A percentile compares a stretch with the other conserved stretches of the same genome.
These are phyloP conservation scores for Spencermartinsiella ligniputridi DNA, from an alignment of 1,139 yeast genomes.

Conservation along the genomic window DNA sequence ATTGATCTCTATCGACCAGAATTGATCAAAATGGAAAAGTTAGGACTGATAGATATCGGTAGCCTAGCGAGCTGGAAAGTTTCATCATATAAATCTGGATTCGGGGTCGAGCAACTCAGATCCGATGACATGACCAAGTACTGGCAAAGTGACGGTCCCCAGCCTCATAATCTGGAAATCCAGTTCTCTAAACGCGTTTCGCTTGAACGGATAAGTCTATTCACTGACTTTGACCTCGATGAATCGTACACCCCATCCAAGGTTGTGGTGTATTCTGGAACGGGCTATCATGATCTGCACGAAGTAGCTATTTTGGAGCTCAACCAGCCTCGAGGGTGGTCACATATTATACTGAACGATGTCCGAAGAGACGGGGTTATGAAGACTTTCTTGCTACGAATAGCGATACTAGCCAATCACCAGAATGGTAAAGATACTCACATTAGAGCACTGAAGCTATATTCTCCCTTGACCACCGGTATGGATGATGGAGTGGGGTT, in stretches of 20 bases:
- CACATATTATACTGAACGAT: constrained; percentile 62
- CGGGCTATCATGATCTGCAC: constrained; percentile 76
- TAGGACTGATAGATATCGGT: constrained; percentile 68
- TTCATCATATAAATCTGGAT: constrained; percentile 70
- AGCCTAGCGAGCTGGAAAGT: constrained; percentile 82
- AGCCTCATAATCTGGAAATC: constrained; percentile 78
- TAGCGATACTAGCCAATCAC: constrained; percentile 74
- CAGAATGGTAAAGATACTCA: constrained; percentile 97
- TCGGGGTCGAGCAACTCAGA: constrained; percentile 63
- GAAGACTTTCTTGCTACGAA: constrained; percentile 67
- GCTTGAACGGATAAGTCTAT: constrained; percentile 65
- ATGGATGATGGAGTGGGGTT: constrained; percentile 27
- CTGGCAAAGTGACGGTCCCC: constrained; percentile 98
- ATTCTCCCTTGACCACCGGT: constrained; percentile 37
- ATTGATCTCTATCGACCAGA: constrained; percentile 4
- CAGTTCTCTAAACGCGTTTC: constrained; percentile 78
- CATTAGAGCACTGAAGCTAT: constrained; percentile 64
- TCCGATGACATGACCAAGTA: constrained; percentile 70
- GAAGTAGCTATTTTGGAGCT: constrained; percentile 68
- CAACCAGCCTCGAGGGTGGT: constrained; percentile 83
- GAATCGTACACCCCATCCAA: constrained; percentile 90
- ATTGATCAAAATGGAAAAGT: constrained; percentile 44
- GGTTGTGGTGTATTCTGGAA: constrained; percentile 71
- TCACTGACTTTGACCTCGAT: constrained; percentile 62
- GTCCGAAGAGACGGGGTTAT: constrained; percentile 51